A percentile compares a stretch with the other conserved stretches of the same genome.
Conservation (phyloP, 2,329 filamentous ascomycete genomes). For the Fusarium lyarnte region DNA sequence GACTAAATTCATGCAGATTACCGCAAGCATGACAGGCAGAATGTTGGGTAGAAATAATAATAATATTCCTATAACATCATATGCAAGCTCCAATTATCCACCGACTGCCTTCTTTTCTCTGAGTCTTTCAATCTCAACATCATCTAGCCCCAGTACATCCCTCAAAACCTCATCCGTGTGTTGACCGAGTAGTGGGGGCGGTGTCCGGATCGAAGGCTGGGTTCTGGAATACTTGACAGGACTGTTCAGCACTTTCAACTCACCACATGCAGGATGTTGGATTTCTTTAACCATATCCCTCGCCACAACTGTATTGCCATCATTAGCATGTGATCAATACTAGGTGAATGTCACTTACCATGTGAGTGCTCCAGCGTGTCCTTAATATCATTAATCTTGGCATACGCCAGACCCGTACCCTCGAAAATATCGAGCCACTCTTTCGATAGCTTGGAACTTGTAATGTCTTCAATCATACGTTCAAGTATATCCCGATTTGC, state of each 20-base stretch:
- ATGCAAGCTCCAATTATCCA: not conserved
- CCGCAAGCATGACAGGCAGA: fast-evolving
- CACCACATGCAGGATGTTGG: constrained; percentile 81
- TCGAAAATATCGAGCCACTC: constrained; percentile 89
- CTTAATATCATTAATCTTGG: constrained; percentile 92
- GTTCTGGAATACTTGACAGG: constrained; percentile 92
- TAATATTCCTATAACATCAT: not conserved
- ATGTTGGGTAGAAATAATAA: fast-evolving
- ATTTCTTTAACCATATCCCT: constrained; percentile 89
- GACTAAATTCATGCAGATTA: too few relatives aligned
- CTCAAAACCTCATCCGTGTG: constrained; percentile 80
- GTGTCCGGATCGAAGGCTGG: constrained; percentile 75
- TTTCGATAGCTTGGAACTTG: constrained; percentile 77
- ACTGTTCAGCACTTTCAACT: constrained; percentile 88
- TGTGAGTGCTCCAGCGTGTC: constrained; percentile 84
- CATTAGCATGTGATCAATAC: fast-evolving
- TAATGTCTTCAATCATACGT: constrained; percentile 77
- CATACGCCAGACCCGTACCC: constrained; percentile 86
- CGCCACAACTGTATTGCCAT: constrained; percentile 52
- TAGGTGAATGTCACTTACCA: constrained; percentile 56
- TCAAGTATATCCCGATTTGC: constrained; percentile 80
- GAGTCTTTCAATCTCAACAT: fast-evolving
- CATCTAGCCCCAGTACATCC: not conserved
- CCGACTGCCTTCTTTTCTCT: not conserved
- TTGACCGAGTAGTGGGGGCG: constrained; percentile 85